Evolutionary conservation across 2,329 filamentous ascomycete genomes (phyloP).

Genomic region (Sarocladium brachiariae): DNA sequence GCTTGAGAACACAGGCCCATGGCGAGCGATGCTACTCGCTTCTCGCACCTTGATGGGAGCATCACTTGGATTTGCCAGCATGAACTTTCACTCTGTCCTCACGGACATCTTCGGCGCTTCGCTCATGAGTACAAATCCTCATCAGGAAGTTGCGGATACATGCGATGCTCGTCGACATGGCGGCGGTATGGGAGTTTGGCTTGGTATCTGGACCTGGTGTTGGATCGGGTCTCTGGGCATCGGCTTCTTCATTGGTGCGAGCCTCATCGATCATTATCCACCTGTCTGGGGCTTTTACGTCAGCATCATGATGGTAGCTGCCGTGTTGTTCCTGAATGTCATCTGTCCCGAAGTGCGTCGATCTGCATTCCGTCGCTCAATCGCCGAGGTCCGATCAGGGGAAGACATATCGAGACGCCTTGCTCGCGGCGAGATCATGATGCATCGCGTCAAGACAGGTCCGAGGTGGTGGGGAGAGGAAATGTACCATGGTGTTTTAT

Average conservation of each 20-base stretch:
- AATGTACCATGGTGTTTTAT: constrained; percentile 59
- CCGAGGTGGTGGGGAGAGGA: constrained; percentile 75
- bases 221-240: constrained; percentile 65
- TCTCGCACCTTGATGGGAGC: constrained; percentile 61
- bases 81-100: constrained; percentile 67
- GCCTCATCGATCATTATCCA: constrained; percentile 56
- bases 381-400: constrained; percentile 55
- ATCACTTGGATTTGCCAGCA: constrained; percentile 66
- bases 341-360: constrained; percentile 65
- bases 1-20: constrained; percentile 48
- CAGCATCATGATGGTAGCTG: constrained; percentile 59
- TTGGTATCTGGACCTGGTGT: constrained; percentile 72
- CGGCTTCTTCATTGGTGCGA: constrained; percentile 65
- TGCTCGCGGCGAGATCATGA: constrained; percentile 67
- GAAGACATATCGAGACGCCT: constrained; percentile 49
- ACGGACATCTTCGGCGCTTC: constrained; percentile 73
- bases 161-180: constrained; percentile 68
- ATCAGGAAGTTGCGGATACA: constrained; percentile 62
- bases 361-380: constrained; percentile 60
- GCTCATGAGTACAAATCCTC: constrained; percentile 63
- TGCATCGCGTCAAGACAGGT: constrained; percentile 65
- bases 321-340: constrained; percentile 62
- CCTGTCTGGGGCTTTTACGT: constrained; percentile 73
- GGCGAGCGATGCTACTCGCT: constrained; percentile 54
- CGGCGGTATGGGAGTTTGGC: constrained; percentile 73